Evolutionary conservation across 1,284 basidiomycete species (phyloP).

Genomic region (Puccinia novopanici): DNA sequence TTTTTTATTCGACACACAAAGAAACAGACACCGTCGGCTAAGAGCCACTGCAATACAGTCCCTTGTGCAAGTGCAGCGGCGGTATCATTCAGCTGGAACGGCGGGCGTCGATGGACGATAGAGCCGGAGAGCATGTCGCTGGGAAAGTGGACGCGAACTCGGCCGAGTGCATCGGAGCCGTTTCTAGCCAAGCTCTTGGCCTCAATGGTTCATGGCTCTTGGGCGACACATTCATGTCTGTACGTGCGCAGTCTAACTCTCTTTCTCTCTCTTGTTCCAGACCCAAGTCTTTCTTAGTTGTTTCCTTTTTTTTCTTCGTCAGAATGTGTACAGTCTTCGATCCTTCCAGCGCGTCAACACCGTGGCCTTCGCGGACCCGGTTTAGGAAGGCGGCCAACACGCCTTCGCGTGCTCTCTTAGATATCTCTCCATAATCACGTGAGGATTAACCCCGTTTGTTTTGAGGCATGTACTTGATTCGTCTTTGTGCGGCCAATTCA

Average conservation of each 20-base stretch:
- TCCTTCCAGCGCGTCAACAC: constrained; percentile 2
- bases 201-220: constrained; percentile 33
- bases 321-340: constrained; percentile 47
- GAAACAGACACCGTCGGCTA: not conserved
- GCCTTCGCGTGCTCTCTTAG: not conserved
- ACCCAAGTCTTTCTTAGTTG: not conserved
- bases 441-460: no score
- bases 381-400: not conserved
- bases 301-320: not conserved
- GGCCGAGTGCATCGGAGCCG: constrained; percentile 35
- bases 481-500: no score
- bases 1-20: not conserved
- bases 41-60: constrained; percentile 1
- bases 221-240: constrained; percentile 44
- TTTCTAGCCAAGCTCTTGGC: constrained; percentile 30
- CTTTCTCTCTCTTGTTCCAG: not conserved
- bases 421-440: not conserved
- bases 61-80: constrained; percentile 19
- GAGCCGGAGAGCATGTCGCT: constrained; percentile 12
- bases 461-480: no score
- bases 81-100: constrained; percentile 38
- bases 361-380: constrained; percentile 16
- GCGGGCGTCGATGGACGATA: constrained; percentile 34
- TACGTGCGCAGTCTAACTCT: constrained; percentile 1
- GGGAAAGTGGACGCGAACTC: constrained; percentile 11